These are phyloP conservation scores for Coprinopsis strossmayeri DNA, from an alignment of 768 basidiomycete species.

Conservation along the genomic window DNA sequence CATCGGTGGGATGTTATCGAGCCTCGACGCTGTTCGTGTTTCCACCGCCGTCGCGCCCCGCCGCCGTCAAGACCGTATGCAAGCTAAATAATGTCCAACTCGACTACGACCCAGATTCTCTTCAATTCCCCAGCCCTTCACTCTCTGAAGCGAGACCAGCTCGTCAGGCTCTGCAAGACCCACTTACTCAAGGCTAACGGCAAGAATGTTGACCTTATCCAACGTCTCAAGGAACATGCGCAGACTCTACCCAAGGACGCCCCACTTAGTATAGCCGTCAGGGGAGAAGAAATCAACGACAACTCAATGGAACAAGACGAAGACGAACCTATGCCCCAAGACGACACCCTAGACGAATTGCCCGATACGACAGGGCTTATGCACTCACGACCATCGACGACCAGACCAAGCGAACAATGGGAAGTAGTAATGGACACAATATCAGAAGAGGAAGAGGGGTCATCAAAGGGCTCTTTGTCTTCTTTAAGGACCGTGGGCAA, in stretches of 20 bases:
- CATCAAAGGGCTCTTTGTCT: conserved; percentile 41
- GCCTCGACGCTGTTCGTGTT: not conserved
- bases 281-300: conserved; percentile 34
- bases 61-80: not conserved
- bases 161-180: conserved; percentile 79
- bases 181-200: conserved; percentile 75
- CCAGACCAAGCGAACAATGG: conserved; percentile 68
- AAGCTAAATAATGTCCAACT: not conserved
- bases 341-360: conserved; percentile 12
- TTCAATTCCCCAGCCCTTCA: conserved; percentile 82
- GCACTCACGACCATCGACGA: not conserved
- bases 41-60: not conserved
- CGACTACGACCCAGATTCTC: conserved; percentile 68
- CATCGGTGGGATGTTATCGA: not conserved
- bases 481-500: conserved; percentile 34
- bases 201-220: conserved; percentile 71
- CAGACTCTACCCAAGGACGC: conserved; percentile 51
- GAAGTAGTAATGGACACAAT: conserved; percentile 84
- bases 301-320: conserved; percentile 18
- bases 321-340: conserved; percentile 19
- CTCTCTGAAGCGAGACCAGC: conserved; percentile 79
- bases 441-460: conserved; percentile 53
- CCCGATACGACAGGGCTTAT: not conserved
- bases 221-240: conserved; percentile 63
- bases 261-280: conserved; percentile 47